Percentiles rank a stretch among this genome's conserved stretches.
Conservation (phyloP, 495 filamentous ascomycete species). For the Hypomontagnella monticulosa region DNA sequence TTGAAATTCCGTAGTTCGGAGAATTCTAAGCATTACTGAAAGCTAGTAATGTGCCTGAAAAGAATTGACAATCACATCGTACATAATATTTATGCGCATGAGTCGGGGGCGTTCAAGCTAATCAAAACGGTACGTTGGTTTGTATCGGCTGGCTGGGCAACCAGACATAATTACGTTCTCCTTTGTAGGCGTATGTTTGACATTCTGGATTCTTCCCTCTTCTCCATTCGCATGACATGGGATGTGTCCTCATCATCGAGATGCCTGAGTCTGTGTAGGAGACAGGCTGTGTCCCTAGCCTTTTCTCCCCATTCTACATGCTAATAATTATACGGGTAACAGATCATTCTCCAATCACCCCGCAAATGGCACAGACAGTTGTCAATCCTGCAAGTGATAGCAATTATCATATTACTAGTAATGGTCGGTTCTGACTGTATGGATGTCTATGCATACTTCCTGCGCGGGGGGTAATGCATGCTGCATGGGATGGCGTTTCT, state of each 20-base stretch:
- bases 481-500: constrained; percentile 23
- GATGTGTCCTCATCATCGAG: constrained; percentile 7
- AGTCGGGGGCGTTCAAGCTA: constrained; percentile 6
- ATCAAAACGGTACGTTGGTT: constrained; percentile 11
- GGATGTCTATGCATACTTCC: constrained; percentile 7
- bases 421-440: constrained; percentile 1
- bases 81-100: not conserved
- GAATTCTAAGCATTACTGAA: not conserved
- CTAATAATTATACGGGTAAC: not conserved
- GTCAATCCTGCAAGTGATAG: constrained; percentile 31
- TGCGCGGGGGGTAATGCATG: constrained; percentile 24
- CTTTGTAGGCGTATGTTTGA: not conserved
- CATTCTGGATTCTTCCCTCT: constrained; percentile 2
- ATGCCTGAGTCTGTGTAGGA: constrained; percentile 1
- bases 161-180: constrained; percentile 37
- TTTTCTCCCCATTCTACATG: not conserved
- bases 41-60: not conserved
- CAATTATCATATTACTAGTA: constrained; percentile 8
- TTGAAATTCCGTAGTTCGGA: no score
- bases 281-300: not conserved
- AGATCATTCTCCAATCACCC: constrained; percentile 24
- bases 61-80: not conserved
- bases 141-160: constrained; percentile 39
- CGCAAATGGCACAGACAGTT: constrained; percentile 30
- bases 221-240: constrained; percentile 3